Conservation (phyloP, 805 yeast genomes). For the Pichia manshurica region DNA sequence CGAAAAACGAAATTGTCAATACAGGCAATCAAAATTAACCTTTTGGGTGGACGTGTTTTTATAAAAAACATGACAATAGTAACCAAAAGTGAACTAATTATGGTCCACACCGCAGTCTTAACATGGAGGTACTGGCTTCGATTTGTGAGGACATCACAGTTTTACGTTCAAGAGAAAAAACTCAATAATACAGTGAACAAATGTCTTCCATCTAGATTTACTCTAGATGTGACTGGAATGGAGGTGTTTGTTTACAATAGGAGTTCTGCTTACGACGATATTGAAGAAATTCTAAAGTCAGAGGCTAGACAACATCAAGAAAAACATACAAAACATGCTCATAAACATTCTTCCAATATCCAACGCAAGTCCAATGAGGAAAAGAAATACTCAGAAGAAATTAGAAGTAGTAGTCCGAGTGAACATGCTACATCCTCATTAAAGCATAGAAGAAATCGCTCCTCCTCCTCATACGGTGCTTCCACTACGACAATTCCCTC, state of each 20-base stretch:
- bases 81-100: slow-evolving; percentile 66
- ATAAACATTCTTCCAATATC: not conserved
- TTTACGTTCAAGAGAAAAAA: slow-evolving; percentile 22
- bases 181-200: slow-evolving; percentile 33
- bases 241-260: slow-evolving; percentile 83
- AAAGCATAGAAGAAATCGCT: not conserved
- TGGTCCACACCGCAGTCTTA: slow-evolving; percentile 63
- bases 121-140: slow-evolving; percentile 92
- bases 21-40: slow-evolving; percentile 70
- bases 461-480: slow-evolving; percentile 9
- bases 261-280: slow-evolving; percentile 61
- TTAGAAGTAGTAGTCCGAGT: not conserved
- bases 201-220: slow-evolving; percentile 50
- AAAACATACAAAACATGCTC: slow-evolving; percentile 1
- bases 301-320: slow-evolving; percentile 4
- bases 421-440: not conserved
- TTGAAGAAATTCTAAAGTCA: slow-evolving; percentile 10
- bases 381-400: slow-evolving; percentile 4
- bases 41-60: slow-evolving; percentile 76
- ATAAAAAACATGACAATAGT: slow-evolving; percentile 70
- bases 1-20: slow-evolving; percentile 53
- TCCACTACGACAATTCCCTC: not conserved
- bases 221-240: slow-evolving; percentile 62
- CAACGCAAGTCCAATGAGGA: not conserved
- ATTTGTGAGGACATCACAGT: slow-evolving; percentile 36